Percentiles rank a stretch among this genome's conserved stretches.
Conservation (phyloP, 192 early-diverging fungal species). For the Coemansia sp. region DNA sequence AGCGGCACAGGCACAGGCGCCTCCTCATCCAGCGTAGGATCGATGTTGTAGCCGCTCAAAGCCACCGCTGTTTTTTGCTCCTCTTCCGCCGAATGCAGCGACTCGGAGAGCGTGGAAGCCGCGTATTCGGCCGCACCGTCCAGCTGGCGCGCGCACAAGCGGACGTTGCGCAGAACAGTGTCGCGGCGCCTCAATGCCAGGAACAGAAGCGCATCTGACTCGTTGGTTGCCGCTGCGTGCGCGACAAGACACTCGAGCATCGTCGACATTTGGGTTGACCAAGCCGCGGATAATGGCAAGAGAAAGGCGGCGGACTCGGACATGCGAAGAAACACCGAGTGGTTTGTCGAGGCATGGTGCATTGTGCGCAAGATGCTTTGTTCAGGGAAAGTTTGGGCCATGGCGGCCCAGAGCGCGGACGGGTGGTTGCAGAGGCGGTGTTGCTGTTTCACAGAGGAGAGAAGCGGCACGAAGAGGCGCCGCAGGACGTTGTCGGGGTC, state of each 20-base stretch:
- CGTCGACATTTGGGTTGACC: neutral
- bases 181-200: conserved; percentile 29
- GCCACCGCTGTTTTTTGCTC: neutral
- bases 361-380: conserved; percentile 8
- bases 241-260: conserved; percentile 9
- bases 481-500: conserved; percentile 20
- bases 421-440: neutral
- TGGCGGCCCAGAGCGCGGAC: conserved; percentile 15
- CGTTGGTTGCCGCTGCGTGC: neutral
- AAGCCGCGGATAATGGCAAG: conserved; percentile 9
- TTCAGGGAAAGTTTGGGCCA: conserved; percentile 14
- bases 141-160: conserved; percentile 5
- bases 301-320: conserved; percentile 26
- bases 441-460: neutral
- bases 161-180: conserved; percentile 3
- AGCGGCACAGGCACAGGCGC: conserved; percentile 10
- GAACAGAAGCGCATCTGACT: conserved; percentile 17
- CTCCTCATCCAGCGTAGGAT: neutral
- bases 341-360: neutral
- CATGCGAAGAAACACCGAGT: neutral
- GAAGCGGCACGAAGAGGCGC: conserved; percentile 17
- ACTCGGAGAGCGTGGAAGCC: neutral
- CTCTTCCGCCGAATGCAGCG: neutral
- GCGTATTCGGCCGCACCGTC: neutral
- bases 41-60: neutral